These are phyloP conservation scores for Magnolia changhungtana DNA, from an alignment of 164 flowering plant species.

Conservation along the genomic window DNA sequence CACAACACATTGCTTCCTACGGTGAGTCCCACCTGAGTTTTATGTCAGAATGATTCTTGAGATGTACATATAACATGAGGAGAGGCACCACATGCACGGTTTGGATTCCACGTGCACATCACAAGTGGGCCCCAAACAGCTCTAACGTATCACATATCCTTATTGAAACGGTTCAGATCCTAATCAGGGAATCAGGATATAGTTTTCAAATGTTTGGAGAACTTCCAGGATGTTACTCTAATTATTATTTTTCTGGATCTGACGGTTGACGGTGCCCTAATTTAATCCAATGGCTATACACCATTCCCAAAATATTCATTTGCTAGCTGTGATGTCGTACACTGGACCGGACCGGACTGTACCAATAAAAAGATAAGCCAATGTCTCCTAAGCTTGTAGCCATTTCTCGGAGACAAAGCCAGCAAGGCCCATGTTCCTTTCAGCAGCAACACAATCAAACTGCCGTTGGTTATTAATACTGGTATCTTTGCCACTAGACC, in stretches of 20 bases:
- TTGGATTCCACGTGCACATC: no score
- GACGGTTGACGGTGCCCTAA: not conserved
- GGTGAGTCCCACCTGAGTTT: no score
- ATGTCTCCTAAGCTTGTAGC: conserved; percentile 13
- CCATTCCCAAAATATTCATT: conserved; percentile 22
- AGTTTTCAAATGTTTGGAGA: not conserved
- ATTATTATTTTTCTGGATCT: not conserved
- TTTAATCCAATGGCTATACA: not conserved
- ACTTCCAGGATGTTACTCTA: conserved; percentile 12
- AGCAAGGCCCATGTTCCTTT: conserved; percentile 23
- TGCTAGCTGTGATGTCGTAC: conserved; percentile 20
- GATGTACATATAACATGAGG: no score
- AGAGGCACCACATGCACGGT: no score
- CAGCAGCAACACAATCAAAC: conserved; percentile 13
- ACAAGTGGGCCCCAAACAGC: no score
- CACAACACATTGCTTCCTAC: no score
- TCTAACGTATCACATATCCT: no score
- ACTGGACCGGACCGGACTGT: conserved; percentile 22
- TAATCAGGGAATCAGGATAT: no score
- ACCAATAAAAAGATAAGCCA: conserved; percentile 2
- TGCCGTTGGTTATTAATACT: not conserved
- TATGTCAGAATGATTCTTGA: no score
- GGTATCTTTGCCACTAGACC: not conserved
- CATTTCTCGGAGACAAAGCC: conserved; percentile 21
- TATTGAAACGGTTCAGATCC: no score